Percentiles rank a stretch among this genome's conserved stretches.
These are phyloP conservation scores for Blastobotrys terrestris DNA, from an alignment of 805 yeast species.

Conservation along the genomic window DNA sequence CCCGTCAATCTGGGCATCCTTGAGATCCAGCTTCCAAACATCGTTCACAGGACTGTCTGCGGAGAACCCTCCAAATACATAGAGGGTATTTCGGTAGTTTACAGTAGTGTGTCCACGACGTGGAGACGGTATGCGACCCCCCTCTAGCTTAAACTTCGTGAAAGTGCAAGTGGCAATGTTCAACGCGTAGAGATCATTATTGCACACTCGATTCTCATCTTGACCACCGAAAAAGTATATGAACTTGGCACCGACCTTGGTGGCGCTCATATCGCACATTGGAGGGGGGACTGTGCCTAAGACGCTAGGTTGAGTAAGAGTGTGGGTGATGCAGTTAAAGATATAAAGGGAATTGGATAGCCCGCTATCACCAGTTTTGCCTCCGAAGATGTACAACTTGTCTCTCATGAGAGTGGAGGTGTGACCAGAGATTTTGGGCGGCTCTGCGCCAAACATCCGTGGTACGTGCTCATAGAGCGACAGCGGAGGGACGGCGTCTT, in stretches of 20 bases:
- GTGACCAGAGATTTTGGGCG: slow-evolving; percentile 23
- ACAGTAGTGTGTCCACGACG: slow-evolving; percentile 18
- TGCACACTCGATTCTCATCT: slow-evolving; percentile 8
- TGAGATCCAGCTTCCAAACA: slow-evolving; percentile 17
- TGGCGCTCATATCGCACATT: slow-evolving; percentile 13
- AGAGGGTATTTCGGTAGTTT: slow-evolving; percentile 7
- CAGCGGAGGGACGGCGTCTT: slow-evolving; percentile 15
- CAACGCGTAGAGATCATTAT: slow-evolving; percentile 14
- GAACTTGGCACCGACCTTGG: slow-evolving; percentile 6
- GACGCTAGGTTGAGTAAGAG: slow-evolving; percentile 10
- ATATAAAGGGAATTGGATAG: slow-evolving; percentile 14
- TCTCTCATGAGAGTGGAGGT: slow-evolving; percentile 13
- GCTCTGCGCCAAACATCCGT: slow-evolving; percentile 18
- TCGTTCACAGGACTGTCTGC: slow-evolving; percentile 14
- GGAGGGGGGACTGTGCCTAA: slow-evolving; percentile 14
- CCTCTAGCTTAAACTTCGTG: slow-evolving; percentile 1
- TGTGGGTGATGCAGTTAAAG: slow-evolving; percentile 17
- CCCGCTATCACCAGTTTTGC: slow-evolving; percentile 15
- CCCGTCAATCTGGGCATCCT: neutral
- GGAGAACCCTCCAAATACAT: slow-evolving; percentile 20
- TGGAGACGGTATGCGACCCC: slow-evolving; percentile 12
- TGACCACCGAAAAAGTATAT: slow-evolving; percentile 22
- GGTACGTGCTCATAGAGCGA: slow-evolving; percentile 19
- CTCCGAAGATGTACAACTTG: slow-evolving; percentile 21
- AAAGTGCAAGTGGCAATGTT: slow-evolving; percentile 12